These are phyloP conservation scores for Miscanthus sacchariflorus DNA, from an alignment of 202 grass and related monocot genomes.

Conservation along the genomic window DNA sequence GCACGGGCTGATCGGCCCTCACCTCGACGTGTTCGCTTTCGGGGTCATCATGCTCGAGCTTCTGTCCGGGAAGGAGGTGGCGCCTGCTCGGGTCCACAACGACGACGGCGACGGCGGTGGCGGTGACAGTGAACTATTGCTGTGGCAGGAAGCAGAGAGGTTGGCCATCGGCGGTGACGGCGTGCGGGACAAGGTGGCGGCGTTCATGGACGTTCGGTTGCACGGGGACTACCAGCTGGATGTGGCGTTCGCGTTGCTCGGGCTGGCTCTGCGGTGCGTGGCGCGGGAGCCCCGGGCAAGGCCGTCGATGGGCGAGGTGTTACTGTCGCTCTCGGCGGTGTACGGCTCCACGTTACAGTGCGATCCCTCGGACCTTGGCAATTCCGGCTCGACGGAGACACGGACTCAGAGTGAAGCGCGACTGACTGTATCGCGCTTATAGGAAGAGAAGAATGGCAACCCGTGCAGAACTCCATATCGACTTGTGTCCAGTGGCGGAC, in stretches of 20 bases:
- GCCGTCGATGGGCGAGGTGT: slow-evolving; percentile 11
- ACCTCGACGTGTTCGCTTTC: slow-evolving; percentile 88
- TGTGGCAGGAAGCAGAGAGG: slow-evolving; percentile 54
- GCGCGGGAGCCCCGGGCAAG: background rate
- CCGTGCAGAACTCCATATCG: too few species aligned
- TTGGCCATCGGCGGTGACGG: slow-evolving; percentile 45
- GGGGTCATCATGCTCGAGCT: slow-evolving; percentile 83
- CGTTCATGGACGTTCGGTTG: background rate
- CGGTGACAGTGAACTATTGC: background rate
- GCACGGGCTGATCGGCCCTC: slow-evolving; percentile 74
- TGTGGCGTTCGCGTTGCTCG: background rate
- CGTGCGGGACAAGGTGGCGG: background rate
- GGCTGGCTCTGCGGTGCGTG: background rate
- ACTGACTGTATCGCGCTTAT: too few species aligned
- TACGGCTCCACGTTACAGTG: slow-evolving; percentile 64
- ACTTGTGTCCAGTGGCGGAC: too few species aligned
- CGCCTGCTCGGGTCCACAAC: background rate
- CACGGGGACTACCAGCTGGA: background rate
- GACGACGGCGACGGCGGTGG: background rate
- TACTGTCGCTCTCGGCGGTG: slow-evolving; percentile 34
- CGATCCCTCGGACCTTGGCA: slow-evolving; percentile 54
- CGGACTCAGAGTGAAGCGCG: too few species aligned
- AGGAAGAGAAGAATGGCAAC: too few species aligned
- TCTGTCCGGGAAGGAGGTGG: slow-evolving; percentile 73
- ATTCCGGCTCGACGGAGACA: slow-evolving; percentile 34